A percentile compares a stretch with the other conserved stretches of the same genome.
Evolutionary conservation across 2,329 filamentous ascomycete species (phyloP).

Genomic region (Trichoderma sp.): DNA sequence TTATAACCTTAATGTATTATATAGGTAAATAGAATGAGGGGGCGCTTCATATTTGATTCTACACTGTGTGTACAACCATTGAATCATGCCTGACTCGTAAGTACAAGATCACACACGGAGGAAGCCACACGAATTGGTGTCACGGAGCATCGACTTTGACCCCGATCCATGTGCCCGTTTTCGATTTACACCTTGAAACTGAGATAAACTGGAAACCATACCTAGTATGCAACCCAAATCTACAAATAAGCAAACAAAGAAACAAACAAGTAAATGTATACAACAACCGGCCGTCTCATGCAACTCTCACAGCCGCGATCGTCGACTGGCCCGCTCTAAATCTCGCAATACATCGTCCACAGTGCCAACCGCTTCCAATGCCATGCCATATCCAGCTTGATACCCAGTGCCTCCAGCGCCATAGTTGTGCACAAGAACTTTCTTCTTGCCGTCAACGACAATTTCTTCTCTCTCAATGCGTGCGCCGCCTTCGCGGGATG

Average conservation of each 20-base stretch:
- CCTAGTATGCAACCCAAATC: not conserved
- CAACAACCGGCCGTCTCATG: not conserved
- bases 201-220: not conserved
- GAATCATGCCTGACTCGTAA: not conserved
- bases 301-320: conserved; percentile 6
- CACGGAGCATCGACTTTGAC: not conserved
- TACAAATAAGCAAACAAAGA: not conserved
- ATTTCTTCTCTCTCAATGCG: conserved; percentile 44
- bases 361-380: conserved; percentile 34
- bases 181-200: not conserved
- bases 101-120: not conserved
- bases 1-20: not conserved
- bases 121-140: not conserved
- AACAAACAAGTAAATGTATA: not conserved
- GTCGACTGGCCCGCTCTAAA: not conserved
- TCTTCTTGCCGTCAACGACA: conserved; percentile 26
- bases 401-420: conserved; percentile 47
- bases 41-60: not conserved
- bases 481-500: conserved; percentile 41
- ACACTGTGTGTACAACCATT: not conserved
- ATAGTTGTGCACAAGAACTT: conserved; percentile 42
- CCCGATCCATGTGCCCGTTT: not conserved
- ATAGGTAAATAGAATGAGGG: not conserved
- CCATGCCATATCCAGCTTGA: conserved; percentile 44
- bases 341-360: conserved; percentile 30